Evolutionary conservation across 108 stramenopile genomes (phyloP).

Genomic region (Fistulifera pelliculosa): DNA sequence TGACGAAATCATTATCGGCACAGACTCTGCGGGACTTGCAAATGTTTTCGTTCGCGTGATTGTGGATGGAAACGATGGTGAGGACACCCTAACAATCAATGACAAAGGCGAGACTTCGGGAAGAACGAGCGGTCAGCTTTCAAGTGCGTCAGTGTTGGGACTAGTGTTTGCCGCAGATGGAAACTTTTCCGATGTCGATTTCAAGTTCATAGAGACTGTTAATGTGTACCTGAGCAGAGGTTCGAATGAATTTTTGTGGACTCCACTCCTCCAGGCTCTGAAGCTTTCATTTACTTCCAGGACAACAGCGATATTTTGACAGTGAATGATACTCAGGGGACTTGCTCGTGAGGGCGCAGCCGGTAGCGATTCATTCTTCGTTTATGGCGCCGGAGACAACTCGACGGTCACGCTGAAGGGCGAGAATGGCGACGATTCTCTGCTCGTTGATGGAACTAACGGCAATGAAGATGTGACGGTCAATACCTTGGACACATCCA

Average conservation of each 20-base stretch:
- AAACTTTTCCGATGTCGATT: too few relatives aligned
- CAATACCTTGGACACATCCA: slow-evolving; percentile 20
- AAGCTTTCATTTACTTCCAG: not conserved
- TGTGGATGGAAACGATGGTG: slow-evolving; percentile 14
- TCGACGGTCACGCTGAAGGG: slow-evolving; percentile 1
- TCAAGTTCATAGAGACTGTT: not conserved
- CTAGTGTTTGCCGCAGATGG: too few relatives aligned
- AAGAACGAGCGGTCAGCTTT: too few relatives aligned
- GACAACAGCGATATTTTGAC: not conserved
- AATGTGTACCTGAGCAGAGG: not conserved
- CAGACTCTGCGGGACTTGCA: not conserved
- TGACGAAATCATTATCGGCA: slow-evolving; percentile 17
- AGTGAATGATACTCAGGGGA: not conserved
- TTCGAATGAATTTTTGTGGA: not conserved
- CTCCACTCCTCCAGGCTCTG: not conserved
- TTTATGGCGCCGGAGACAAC: not conserved
- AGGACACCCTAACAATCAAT: slow-evolving; percentile 1
- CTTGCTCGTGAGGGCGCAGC: not conserved
- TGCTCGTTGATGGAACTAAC: slow-evolving; percentile 14
- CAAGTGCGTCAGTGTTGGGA: too few relatives aligned
- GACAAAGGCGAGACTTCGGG: not conserved
- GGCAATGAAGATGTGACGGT: not conserved
- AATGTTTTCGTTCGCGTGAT: slow-evolving; percentile 2
- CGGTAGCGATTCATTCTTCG: not conserved
- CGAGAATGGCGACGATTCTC: slow-evolving; percentile 17